Evolutionary conservation across 441 rosid species (phyloP), one percentile per base, ranked within the genome.

Genomic region (Isatis lusitanica): DNA sequence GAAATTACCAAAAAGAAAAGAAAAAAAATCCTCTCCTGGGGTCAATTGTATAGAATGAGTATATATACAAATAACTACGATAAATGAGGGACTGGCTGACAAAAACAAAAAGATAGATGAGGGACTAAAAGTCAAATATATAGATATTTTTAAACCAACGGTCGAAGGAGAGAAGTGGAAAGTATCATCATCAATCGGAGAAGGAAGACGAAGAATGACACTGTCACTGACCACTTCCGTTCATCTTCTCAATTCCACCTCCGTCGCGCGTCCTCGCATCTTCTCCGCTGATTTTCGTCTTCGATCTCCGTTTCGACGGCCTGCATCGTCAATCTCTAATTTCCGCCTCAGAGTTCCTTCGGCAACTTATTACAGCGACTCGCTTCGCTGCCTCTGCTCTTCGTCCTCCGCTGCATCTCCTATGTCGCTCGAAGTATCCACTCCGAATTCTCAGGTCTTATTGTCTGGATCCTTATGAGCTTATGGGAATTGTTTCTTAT

Each of bases 391-490:
- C 63, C 74, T 70, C 71, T 80, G 80, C 53, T 73, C 86, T 74
- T 68, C 86, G 36, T 75, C 71, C 24, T 63, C 79, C 28, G 33
- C 73, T 71, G n/a, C 70, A 44, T 73, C 78, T 52, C 52, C 90
- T 53, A 87, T 86, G 94, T 65, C 89, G 30, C 48, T 78, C 43
- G 83, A 80, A 33, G 58, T 71, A 15, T 80, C 90, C 47, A 30
- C 68, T 66, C 73, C 82, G 40, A 66, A 78, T 39, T 76, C 87
- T 55, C 85, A 84, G 96, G 92, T 85, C 63, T 28, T 31, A 55
- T 7, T 7, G 13, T 30, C 33, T 73, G 61, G 16, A 2, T 17
- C 55, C 3, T 59, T 38, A 59, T 4, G 28, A 16, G 13, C 16
- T 2, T 58, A 4, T 36, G 50, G 9, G 7, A 31, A 38, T 17